Evolutionary conservation across 345 rosid species (phyloP), one percentile per base, ranked within the genome.

Genomic region (Mangifera indica): DNA sequence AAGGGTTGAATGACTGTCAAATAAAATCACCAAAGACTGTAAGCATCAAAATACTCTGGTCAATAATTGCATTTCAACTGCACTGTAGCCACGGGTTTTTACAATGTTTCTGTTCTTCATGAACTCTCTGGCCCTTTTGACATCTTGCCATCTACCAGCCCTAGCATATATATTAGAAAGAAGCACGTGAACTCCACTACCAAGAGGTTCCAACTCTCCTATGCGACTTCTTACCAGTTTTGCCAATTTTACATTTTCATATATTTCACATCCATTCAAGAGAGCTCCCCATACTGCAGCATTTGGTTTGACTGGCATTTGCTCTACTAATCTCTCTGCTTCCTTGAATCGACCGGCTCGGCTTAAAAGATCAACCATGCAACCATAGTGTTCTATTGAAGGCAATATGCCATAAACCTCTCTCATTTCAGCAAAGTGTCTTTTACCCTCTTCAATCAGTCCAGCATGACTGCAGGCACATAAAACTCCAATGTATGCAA

Each of bases 401-500:
- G 86, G 88, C 55, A 71, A 72, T 48, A 87, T 78, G 37, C 74
- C 55, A 63, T 85, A 85, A 22, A 65, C 17, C 22, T 63, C 37
- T 58, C 60, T 82, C 87, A 85, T 85, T 66, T 81, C 80, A 18
- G 60, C 15, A 60, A 85, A 85, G 77, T 72, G 79, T 46, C 69
- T 61, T 56, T 72, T 72, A 67, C 91, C 91, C 74, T 84, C 77
- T 49, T 81, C 79, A 0, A 87, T 64, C 70, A 83, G 62, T 21
- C 91, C 91, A 25, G 74, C 60, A 74, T 85, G 88, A 71, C 86
- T 87, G 34, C 88, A 87, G 3, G 88, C 88, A 68, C 79, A 81
- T 22, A 85, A 66, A 52, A 85, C 83, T 14, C 78, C 82, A 0
- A 85, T 54, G 45, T 78, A 80, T 11, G 85, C 78, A 65, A 84